A percentile compares a stretch with the other conserved stretches of the same genome.
Evolutionary conservation across 352 stramenopile genomes (phyloP).

Genomic region (Halophytophthora polymorphica): DNA sequence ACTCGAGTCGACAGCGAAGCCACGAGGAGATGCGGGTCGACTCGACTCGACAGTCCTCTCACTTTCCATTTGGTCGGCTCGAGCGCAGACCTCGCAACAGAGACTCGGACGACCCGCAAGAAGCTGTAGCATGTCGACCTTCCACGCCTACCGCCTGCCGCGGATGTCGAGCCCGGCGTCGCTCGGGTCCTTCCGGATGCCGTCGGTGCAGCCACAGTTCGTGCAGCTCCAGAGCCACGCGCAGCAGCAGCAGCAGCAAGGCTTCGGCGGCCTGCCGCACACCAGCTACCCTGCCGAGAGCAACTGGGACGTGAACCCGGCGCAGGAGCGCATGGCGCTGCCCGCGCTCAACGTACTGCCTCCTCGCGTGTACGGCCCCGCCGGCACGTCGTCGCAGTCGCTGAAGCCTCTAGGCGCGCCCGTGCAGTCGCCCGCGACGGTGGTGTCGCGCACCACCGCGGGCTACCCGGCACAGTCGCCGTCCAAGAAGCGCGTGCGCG

Average conservation of each 20-base stretch:
- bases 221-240: conserved; percentile 1
- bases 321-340: conserved; percentile 56
- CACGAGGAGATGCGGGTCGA: no score
- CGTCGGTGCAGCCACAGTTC: no score
- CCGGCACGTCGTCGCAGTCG: conserved; percentile 8
- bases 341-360: conserved; percentile 42
- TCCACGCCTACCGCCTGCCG: conserved; percentile 21
- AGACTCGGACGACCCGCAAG: conserved; percentile 1
- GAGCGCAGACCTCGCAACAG: conserved; percentile 14
- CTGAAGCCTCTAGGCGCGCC: conserved; percentile 15
- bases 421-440: conserved; percentile 29
- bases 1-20: no score
- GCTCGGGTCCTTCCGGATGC: conserved; percentile 10
- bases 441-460: background rate
- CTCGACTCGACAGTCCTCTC: conserved; percentile 18
- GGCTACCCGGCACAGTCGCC: conserved; percentile 25
- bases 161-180: conserved; percentile 16
- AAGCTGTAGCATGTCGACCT: conserved; percentile 17
- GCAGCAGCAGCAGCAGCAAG: conserved; percentile 18
- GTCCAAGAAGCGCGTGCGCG: conserved; percentile 68
- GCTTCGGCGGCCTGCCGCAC: conserved; percentile 21
- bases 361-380: conserved; percentile 14
- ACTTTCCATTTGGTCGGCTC: conserved; percentile 32
- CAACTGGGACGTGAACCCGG: conserved; percentile 4
- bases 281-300: conserved; percentile 15